Conservation (phyloP, 2,329 filamentous ascomycete species). For the Penicillium sp. region DNA sequence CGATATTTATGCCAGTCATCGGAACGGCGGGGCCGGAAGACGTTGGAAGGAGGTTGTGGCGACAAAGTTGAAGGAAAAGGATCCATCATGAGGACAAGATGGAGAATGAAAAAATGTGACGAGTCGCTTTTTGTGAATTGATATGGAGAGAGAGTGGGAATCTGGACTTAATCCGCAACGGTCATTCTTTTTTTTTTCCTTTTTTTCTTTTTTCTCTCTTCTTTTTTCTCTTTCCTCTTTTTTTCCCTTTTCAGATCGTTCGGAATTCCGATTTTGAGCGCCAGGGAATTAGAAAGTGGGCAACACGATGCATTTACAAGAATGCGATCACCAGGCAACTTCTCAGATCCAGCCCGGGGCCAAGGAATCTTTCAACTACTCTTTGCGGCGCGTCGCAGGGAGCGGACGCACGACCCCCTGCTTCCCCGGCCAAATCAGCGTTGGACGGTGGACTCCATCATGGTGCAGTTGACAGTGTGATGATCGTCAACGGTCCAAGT, state of each 20-base stretch:
- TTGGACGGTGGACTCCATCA: constrained; percentile 12
- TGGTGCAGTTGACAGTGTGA: constrained; percentile 12
- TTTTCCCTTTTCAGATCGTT: too few relatives aligned
- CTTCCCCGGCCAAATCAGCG: constrained; percentile 33
- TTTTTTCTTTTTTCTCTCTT: too few relatives aligned
- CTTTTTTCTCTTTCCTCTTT: too few relatives aligned
- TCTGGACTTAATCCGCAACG: too few relatives aligned
- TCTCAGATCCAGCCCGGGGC: constrained; percentile 18
- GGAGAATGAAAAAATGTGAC: constrained; percentile 3
- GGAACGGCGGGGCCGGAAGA: constrained; percentile 34
- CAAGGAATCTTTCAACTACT: constrained; percentile 27
- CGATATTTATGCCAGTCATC: constrained; percentile 37
- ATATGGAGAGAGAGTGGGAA: too few relatives aligned
- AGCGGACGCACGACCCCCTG: constrained; percentile 28
- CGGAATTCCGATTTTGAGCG: too few relatives aligned
- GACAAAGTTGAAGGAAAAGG: constrained; percentile 11
- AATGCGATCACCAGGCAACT: constrained; percentile 22
- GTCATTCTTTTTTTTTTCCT: too few relatives aligned
- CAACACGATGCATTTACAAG: constrained; percentile 3
- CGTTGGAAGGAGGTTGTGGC: constrained; percentile 13
- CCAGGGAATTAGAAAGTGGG: too few relatives aligned
- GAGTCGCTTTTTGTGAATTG: too few relatives aligned
- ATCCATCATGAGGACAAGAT: constrained; percentile 17
- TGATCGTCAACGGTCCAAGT: constrained; percentile 17
- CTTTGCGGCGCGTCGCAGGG: constrained; percentile 33